Conservation (phyloP, 2,329 filamentous ascomycete genomes). For the Aspergillus pseudoglaucus region DNA sequence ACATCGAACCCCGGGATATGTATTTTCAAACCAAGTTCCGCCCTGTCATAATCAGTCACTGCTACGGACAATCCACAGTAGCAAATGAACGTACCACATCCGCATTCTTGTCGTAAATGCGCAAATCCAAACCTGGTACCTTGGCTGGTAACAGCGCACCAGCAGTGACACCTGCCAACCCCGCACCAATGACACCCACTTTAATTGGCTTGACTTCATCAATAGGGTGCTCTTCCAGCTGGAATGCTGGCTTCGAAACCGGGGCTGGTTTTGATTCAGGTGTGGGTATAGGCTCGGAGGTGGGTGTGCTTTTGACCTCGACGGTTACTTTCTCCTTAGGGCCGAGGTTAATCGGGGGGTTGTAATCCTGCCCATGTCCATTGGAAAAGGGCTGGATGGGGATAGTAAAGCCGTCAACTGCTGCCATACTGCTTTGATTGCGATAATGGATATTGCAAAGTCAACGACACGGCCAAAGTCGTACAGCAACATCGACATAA, state of each 20-base stretch:
- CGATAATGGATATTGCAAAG: not conserved
- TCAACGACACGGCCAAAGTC: not conserved
- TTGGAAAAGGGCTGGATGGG: not conserved
- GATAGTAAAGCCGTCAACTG: not conserved
- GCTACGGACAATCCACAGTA: conserved; percentile 37
- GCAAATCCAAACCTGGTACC: conserved; percentile 59
- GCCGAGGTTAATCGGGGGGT: not conserved
- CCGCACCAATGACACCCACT: conserved; percentile 60
- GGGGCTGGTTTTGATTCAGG: not conserved
- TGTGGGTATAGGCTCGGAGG: no score
- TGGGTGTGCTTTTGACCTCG: conserved; percentile 6
- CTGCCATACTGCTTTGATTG: not conserved
- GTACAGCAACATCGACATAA: no score
- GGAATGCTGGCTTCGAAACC: conserved; percentile 17
- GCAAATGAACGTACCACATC: conserved; percentile 52
- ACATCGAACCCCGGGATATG: conserved; percentile 58
- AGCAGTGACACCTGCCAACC: conserved; percentile 57
- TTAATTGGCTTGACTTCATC: conserved; percentile 45
- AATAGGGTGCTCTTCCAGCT: conserved; percentile 40
- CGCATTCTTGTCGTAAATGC: conserved; percentile 61
- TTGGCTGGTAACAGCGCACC: conserved; percentile 62
- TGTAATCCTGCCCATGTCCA: not conserved
- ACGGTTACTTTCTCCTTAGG: conserved; percentile 2
- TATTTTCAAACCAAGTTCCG: conserved; percentile 44
- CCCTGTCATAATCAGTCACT: conserved; percentile 23